Evolutionary conservation across 805 yeast species (phyloP).

Genomic region (Vanderwaltozyma yarrowii): DNA sequence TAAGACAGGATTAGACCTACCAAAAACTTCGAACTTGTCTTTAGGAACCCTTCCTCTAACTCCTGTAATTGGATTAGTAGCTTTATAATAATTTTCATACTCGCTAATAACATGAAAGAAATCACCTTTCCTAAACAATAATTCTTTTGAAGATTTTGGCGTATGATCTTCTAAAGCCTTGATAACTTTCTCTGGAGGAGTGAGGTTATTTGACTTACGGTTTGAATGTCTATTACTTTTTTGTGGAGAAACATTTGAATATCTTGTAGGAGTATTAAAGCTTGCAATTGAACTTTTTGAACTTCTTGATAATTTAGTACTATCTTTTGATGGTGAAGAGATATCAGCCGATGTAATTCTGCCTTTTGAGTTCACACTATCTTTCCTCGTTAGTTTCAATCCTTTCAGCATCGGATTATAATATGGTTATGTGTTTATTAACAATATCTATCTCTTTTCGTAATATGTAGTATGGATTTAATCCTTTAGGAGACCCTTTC

Average conservation of each 20-base stretch:
- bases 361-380: constrained; percentile 17
- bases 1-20: no score
- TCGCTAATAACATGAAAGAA: constrained; percentile 72
- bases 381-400: constrained; percentile 10
- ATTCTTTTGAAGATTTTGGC: constrained; percentile 73
- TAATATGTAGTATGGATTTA: no score
- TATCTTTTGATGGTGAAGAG: constrained; percentile 18
- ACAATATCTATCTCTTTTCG: no score
- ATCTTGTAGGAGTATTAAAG: not conserved
- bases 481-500: no score
- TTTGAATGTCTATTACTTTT: not conserved
- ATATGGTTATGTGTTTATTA: no score
- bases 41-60: constrained; percentile 80
- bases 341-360: constrained; percentile 28
- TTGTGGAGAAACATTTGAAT: not conserved
- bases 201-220: constrained; percentile 7
- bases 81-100: constrained; percentile 71
- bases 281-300: not conserved
- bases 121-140: constrained; percentile 71
- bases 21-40: constrained; percentile 71
- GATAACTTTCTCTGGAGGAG: constrained; percentile 65
- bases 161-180: constrained; percentile 68
- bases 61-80: constrained; percentile 74
- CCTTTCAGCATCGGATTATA: not conserved
- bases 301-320: not conserved